phyloP scores from a whole-genome alignment of 108 stramenopile species.

The Fragilaria crotonensis region DNA sequence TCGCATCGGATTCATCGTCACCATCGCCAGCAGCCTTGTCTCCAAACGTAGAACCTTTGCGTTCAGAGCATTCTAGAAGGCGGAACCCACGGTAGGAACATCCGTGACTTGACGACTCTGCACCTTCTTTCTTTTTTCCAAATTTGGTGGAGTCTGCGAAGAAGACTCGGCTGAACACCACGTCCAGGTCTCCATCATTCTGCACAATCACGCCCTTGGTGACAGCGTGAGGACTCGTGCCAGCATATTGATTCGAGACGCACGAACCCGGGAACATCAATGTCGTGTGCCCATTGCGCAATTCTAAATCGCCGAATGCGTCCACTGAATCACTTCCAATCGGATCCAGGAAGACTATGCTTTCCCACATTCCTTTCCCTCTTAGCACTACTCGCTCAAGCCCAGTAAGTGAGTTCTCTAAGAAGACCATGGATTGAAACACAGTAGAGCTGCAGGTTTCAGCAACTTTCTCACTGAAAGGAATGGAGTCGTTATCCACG shows the following conservation, averaged over 20 bases:
- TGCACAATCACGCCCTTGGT: slow-evolving; percentile 54
- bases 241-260: slow-evolving; percentile 4
- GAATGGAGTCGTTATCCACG: not conserved
- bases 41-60: too few species aligned
- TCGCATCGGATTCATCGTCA: slow-evolving; percentile 6
- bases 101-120: slow-evolving; percentile 8
- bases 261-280: slow-evolving; percentile 56
- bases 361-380: slow-evolving; percentile 54
- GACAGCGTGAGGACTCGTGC: slow-evolving; percentile 18
- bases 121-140: slow-evolving; percentile 12
- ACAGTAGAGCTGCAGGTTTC: slow-evolving; percentile 18
- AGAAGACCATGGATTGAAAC: slow-evolving; percentile 49
- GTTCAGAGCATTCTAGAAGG: slow-evolving; percentile 30
- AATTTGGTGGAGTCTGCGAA: slow-evolving; percentile 33
- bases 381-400: slow-evolving; percentile 54
- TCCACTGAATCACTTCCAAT: slow-evolving; percentile 18
- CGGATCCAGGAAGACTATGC: slow-evolving; percentile 59
- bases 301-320: slow-evolving; percentile 58
- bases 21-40: too few species aligned
- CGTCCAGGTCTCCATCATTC: slow-evolving; percentile 50
- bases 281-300: slow-evolving; percentile 52
- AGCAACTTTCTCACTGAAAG: slow-evolving; percentile 1
- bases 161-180: slow-evolving; percentile 31
- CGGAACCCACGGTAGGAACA: slow-evolving; percentile 39
- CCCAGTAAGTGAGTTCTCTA: slow-evolving; percentile 82